Conservation (phyloP, 352 stramenopile species). For the Pythium sp. region DNA sequence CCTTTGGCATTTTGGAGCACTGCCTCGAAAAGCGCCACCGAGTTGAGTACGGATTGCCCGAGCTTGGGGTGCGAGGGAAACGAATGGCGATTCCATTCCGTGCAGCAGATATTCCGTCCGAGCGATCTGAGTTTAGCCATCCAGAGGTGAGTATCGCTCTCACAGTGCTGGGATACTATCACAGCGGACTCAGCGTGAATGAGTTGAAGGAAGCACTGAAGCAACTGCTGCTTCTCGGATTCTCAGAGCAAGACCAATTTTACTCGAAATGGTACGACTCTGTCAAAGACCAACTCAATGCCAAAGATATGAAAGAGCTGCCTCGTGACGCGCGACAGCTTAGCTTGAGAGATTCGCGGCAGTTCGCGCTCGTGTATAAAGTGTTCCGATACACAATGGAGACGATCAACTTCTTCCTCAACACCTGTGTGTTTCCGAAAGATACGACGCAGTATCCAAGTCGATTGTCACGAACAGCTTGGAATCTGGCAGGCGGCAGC, state of each 20-base stretch:
- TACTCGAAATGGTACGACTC: conserved; percentile 71
- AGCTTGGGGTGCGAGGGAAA: conserved; percentile 40
- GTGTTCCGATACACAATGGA: conserved; percentile 64
- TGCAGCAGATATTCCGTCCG: conserved; percentile 78
- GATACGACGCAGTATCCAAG: conserved; percentile 83
- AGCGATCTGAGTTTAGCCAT: conserved; percentile 87
- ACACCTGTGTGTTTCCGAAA: conserved; percentile 69
- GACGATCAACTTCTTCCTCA: conserved; percentile 87
- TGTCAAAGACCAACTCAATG: conserved; percentile 24
- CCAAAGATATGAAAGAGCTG: conserved; percentile 20
- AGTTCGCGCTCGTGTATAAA: conserved; percentile 52
- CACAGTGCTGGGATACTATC: conserved; percentile 86
- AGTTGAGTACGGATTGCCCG: conserved; percentile 74
- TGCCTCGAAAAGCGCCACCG: conserved; percentile 83
- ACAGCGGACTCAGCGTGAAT: conserved; percentile 48
- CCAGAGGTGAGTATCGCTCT: conserved; percentile 82
- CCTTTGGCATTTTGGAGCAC: conserved; percentile 76
- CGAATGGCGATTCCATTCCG: conserved; percentile 84
- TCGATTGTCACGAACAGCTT: conserved; percentile 68
- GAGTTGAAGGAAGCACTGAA: conserved; percentile 57
- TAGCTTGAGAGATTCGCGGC: conserved; percentile 59
- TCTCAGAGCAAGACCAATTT: conserved; percentile 53
- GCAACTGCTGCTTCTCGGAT: conserved; percentile 57
- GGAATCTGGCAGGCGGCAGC: conserved; percentile 70
- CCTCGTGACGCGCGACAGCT: conserved; percentile 68